phyloP scores from a whole-genome alignment of 495 filamentous ascomycete species.

The Pseudotulostoma volvatum region DNA sequence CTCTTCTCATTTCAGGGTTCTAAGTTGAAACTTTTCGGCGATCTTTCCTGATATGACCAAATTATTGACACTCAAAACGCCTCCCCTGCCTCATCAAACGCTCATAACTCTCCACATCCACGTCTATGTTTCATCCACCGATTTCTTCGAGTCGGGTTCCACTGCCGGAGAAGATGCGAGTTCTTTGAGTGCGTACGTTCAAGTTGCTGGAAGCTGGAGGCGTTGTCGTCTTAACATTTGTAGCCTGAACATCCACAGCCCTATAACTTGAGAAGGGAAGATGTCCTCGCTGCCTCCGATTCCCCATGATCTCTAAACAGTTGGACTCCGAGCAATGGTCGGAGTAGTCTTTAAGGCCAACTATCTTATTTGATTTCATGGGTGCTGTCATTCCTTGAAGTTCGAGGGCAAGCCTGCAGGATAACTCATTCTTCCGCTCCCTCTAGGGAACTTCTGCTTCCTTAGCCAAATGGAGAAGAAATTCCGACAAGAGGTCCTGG shows the following conservation, averaged over 20 bases:
- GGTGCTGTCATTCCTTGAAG: no score
- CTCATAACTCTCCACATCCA: no score
- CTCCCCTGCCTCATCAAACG: conserved; percentile 1
- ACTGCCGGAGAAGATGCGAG: no score
- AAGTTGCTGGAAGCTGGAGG: no score
- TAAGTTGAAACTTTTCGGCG: neutral
- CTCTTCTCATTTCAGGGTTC: neutral
- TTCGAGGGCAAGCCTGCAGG: conserved; percentile 2
- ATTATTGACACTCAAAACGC: conserved; percentile 1
- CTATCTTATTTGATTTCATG: no score
- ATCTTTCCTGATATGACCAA: neutral
- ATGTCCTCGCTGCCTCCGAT: neutral
- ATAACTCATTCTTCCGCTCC: no score
- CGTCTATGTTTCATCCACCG: no score
- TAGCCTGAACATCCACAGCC: neutral
- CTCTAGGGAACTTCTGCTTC: neutral
- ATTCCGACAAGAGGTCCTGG: conserved; percentile 4
- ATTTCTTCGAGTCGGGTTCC: no score
- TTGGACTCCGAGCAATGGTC: neutral
- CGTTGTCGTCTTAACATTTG: neutral
- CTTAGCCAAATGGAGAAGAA: neutral
- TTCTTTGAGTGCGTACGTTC: no score
- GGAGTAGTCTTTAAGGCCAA: no score
- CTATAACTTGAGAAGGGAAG: no score
- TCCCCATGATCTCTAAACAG: neutral